A percentile compares a stretch with the other conserved stretches of the same genome.
These are phyloP conservation scores for Coniochaeta sp. DNA, from an alignment of 2,329 filamentous ascomycete genomes.

Conservation along the genomic window DNA sequence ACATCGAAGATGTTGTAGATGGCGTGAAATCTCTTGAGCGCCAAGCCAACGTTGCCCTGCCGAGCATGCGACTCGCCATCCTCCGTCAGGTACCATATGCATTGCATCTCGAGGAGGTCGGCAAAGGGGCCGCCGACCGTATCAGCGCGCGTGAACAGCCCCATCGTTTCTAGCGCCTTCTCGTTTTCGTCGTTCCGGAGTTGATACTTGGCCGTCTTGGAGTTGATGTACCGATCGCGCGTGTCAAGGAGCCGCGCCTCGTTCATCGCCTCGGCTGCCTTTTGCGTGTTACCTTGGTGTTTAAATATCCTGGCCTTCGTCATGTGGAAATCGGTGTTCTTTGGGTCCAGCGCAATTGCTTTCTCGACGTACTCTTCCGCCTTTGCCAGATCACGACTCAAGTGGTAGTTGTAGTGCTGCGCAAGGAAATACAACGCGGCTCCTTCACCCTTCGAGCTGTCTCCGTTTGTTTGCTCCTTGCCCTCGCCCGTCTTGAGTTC, in stretches of 20 bases:
- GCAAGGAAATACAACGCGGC: constrained; percentile 89
- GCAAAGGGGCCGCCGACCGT: constrained; percentile 79
- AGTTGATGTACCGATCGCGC: constrained; percentile 95
- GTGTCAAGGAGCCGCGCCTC: constrained; percentile 76
- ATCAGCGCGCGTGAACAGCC: constrained; percentile 89
- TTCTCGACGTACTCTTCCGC: constrained; percentile 77
- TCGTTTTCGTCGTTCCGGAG: constrained; percentile 88
- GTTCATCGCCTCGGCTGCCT: constrained; percentile 84
- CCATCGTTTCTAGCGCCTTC: constrained; percentile 78
- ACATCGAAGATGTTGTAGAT: constrained; percentile 91
- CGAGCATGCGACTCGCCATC: constrained; percentile 86
- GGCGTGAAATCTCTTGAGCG: constrained; percentile 84
- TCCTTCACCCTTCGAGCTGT: constrained; percentile 57
- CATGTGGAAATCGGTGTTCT: constrained; percentile 87
- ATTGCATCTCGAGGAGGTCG: constrained; percentile 96
- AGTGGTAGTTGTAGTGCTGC: constrained; percentile 91
- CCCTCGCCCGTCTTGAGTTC: constrained; percentile 40
- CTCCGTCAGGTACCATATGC: constrained; percentile 92
- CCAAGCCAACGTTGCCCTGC: constrained; percentile 73
- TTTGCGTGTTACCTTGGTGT: constrained; percentile 70
- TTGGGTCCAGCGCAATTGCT: constrained; percentile 70
- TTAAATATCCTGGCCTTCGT: constrained; percentile 94
- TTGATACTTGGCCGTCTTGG: constrained; percentile 95
- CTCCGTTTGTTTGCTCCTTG: constrained; percentile 32
- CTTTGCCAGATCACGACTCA: constrained; percentile 76